Base-by-base conservation (phyloP, 371 early-diverging fungal genomes). In the Batrachochytrium dendrobatidis region DNA sequence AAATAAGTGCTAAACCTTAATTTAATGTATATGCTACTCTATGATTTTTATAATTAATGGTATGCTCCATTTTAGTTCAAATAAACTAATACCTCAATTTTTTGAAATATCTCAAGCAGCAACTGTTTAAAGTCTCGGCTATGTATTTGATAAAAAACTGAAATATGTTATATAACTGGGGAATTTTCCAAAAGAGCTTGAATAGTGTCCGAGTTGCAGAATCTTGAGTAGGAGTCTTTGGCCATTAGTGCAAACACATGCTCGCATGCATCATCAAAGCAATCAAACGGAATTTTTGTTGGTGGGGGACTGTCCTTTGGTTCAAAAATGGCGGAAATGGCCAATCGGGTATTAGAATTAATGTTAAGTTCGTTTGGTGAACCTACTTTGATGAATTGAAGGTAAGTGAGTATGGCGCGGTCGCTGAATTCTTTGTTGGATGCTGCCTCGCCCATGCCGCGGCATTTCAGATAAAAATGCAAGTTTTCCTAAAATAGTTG, bases 401-500 rank as follows among this genome's bases (percentile, higher is more conserved):
- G 52, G 55, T 59, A 67, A 25, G 69, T 64, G 1, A 43, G 43
- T n/a, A 18, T 52, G 18, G 68, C 63, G 17, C 26, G 52, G 20
- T 28, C 28, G 33, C 52, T 25, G 53, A 59, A 73, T 26, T 73
- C 70, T 18, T 30, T 34, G 34, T 65, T 56, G 28, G 61, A 62
- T 24, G 60, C 24, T 12, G 63, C 58, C 1, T 28, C 3, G 26
- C 59, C 68, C 20, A 69, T 63, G 12, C 60, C 64, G 28, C 59
- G 50, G 55, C 62, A 61, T 18, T 49, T 45, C 7, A 66, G 52
- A 33, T 58, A 58, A 45, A 73, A 63, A n/a, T 69, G 67, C 20
- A 69, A 61, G 48, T 67, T 60, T 58, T 67, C 67, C 55, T 60
- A n/a, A 25, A n/a, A n/a, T n/a, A n/a, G n/a, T n/a, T n/a, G n/a